Evolutionary conservation across 2,329 filamentous ascomycete species (phyloP), one percentile per base, ranked within the genome.

Genomic region (Rhinocladiella similis): DNA sequence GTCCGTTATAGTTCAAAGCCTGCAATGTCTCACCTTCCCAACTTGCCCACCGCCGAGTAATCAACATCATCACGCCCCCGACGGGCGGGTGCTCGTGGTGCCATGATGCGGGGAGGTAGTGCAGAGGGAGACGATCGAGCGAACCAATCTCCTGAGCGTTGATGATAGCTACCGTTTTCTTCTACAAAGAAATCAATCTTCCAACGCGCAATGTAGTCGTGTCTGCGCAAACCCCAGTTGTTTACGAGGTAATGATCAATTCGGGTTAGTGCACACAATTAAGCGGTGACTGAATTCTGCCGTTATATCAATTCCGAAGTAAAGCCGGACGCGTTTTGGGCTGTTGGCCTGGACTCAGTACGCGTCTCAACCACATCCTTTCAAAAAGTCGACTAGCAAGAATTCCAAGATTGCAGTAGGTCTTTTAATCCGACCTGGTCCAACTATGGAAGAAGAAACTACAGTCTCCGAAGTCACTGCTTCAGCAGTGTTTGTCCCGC

Each of bases 401-500:
- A 33, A 1, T 33, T 33, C 5, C 10, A 33, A 12, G 2, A 33
- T 33, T 12, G 27, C 10, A 12, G 7, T 25, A 33, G 10, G 27
- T 12, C 5, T 2, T 33, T 27, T 19, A 1, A 12, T 20, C 22
- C n/a, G 1, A 22, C 10, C 42, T 43, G 14, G 9, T 7, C 25
- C 43, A 29, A 18, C 25, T n/a, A 63, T 63, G 61, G 53, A 63
- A 5, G 68, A 74, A 47, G 73, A 76, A 47, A 39, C 36, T 39
- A 16, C 12, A 14, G 36, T 19, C 14, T 16, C 36, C 36, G 36
- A 39, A 19, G 66, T 68, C 1, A 68, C 68, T n/a, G 59, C 66
- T 12, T 50, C 57, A 2, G 29, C 25, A n/a, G 52, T 56, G 19
- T 90, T 87, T 73, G 75, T 89, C 60, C 87, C 88, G 13, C 89